Evolutionary conservation across 257 asterid genomes (phyloP), one percentile per base, ranked within the genome.

Genomic region (Cruciata laevipes): DNA sequence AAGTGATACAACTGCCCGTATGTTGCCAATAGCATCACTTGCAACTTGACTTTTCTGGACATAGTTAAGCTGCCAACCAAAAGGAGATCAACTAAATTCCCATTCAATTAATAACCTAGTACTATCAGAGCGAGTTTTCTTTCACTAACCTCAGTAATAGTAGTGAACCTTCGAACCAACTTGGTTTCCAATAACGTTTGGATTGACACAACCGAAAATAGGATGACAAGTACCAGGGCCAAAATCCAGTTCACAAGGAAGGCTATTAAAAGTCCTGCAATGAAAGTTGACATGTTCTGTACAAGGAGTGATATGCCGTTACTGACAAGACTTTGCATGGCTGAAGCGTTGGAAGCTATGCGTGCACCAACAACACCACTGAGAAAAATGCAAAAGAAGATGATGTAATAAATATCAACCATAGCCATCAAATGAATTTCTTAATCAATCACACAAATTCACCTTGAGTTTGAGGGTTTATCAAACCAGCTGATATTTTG

Each of bases 361-460:
- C 75, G 72, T 60, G 80, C 83, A 60, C 77, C 77, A 5, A 78
- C 70, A 59, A 74, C 75, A 75, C 80, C 77, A 13, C 82, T 74
- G 67, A 17, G 55, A 60, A 17, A 17, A 13, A 30, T 5, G 2
- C 37, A 66, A 64, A 32, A 53, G n/a, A 42, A 44, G 0, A 42
- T 12, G 18, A 40, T 40, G 49, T 40, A 40, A 40, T 5, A 40
- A 11, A 40, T 11, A 40, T 0, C 12, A 10, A 40, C 18, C 12
- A 37, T 37, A 40, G 49, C 17, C 14, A 40, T 40, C 2, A 42
- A 42, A 42, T 3, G 18, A 11, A 42, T 10, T 42, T 40, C 14
- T 13, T 40, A 13, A 40, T 40, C 17, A 3, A 40, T 40, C 17
- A 13, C 49, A 40, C 49, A 40, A 31, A 47, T 8, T 30, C 24